Conservation (phyloP, 1,284 basidiomycete genomes). For the Malassezia restricta region DNA sequence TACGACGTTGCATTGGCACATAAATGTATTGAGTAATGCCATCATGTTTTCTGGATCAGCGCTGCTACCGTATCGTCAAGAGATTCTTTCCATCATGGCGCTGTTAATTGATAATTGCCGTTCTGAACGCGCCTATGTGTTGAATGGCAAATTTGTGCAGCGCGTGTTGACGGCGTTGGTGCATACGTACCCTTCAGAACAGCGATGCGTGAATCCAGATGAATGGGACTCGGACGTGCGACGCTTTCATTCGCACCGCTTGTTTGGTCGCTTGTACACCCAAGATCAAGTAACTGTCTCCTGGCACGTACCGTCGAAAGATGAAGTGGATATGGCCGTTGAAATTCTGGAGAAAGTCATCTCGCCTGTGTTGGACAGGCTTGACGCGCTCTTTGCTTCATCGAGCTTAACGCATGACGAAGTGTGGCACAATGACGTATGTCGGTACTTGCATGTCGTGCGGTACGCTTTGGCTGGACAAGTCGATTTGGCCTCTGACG, state of each 20-base stretch:
- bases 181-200: slow-evolving; percentile 67
- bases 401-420: slow-evolving; percentile 12
- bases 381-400: slow-evolving; percentile 13
- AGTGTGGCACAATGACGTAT: slow-evolving; percentile 80
- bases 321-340: slow-evolving; percentile 70
- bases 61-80: slow-evolving; percentile 59
- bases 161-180: slow-evolving; percentile 66
- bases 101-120: slow-evolving; percentile 67
- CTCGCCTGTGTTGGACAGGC: slow-evolving; percentile 52
- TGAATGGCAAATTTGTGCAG: slow-evolving; percentile 66
- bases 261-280: slow-evolving; percentile 75
- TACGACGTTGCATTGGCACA: slow-evolving; percentile 83
- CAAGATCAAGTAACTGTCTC: slow-evolving; percentile 67
- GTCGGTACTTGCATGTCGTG: slow-evolving; percentile 56
- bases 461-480: slow-evolving; percentile 63
- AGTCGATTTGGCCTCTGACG: slow-evolving; percentile 54
- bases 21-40: slow-evolving; percentile 37
- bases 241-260: slow-evolving; percentile 58
- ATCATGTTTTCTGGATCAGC: slow-evolving; percentile 23
- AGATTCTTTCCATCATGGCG: slow-evolving; percentile 59
- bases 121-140: slow-evolving; percentile 77
- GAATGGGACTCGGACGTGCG: slow-evolving; percentile 73
- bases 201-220: slow-evolving; percentile 69
- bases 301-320: slow-evolving; percentile 70
- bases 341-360: slow-evolving; percentile 64